phyloP scores from a whole-genome alignment of 495 filamentous ascomycete genomes.

The Penicillium samsonianum region DNA sequence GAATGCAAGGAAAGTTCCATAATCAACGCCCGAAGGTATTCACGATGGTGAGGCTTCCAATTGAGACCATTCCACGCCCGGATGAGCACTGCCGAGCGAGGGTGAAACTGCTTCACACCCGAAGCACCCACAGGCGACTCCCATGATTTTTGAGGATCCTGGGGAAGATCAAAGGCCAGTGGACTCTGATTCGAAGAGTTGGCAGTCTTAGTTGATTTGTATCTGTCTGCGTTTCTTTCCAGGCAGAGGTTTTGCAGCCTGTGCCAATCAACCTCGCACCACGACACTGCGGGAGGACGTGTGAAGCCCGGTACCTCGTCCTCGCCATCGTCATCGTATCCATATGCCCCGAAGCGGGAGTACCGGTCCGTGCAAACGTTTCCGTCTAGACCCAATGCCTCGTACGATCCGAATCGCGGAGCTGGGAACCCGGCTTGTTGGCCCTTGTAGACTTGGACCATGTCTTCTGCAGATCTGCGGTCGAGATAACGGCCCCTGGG shows the following conservation, averaged over 20 bases:
- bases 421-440: slow-evolving; percentile 40
- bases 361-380: slow-evolving; percentile 57
- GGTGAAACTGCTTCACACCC: slow-evolving; percentile 20
- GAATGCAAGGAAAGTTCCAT: slow-evolving; percentile 70
- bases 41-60: slow-evolving; percentile 70
- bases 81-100: slow-evolving; percentile 68
- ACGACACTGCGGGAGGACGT: slow-evolving; percentile 47
- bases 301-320: slow-evolving; percentile 23
- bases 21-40: slow-evolving; percentile 71
- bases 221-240: slow-evolving; percentile 63
- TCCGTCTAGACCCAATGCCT: slow-evolving; percentile 47
- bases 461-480: slow-evolving; percentile 45
- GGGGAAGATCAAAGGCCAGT: slow-evolving; percentile 22
- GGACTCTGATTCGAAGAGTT: slow-evolving; percentile 18
- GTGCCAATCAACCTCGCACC: slow-evolving; percentile 72
- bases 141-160: slow-evolving; percentile 10
- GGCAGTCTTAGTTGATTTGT: slow-evolving; percentile 8
- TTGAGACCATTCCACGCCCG: slow-evolving; percentile 66
- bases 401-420: slow-evolving; percentile 49
- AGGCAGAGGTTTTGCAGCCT: slow-evolving; percentile 65
- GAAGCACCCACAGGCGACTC: not conserved
- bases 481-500: slow-evolving; percentile 49
- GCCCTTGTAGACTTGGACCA: slow-evolving; percentile 46
- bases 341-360: slow-evolving; percentile 54
- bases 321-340: slow-evolving; percentile 40